Evolutionary conservation across 768 basidiomycete species (phyloP).

Genomic region (Tricholoma hemisulphureum): DNA sequence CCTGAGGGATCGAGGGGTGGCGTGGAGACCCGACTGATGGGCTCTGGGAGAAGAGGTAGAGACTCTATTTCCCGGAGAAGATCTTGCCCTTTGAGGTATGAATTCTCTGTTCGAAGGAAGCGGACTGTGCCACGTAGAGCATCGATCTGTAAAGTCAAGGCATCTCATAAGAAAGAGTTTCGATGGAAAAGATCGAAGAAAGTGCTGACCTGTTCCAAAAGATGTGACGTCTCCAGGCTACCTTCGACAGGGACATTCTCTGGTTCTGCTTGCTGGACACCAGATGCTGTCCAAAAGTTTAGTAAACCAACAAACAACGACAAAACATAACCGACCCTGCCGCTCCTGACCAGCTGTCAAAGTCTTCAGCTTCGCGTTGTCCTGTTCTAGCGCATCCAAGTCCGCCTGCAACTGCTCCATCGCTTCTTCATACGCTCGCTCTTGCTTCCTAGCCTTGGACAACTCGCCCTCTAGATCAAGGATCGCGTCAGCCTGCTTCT

Average conservation of each 20-base stretch:
- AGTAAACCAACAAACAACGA: not conserved
- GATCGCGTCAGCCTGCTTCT: conserved; percentile 86
- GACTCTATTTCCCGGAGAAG: conserved; percentile 78
- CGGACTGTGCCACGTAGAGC: conserved; percentile 88
- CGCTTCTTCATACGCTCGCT: conserved; percentile 87
- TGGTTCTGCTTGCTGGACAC: conserved; percentile 50
- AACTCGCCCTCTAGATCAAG: conserved; percentile 79
- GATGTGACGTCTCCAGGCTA: conserved; percentile 82
- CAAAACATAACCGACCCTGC: conserved; percentile 49
- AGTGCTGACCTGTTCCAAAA: conserved; percentile 75
- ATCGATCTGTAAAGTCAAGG: conserved; percentile 57
- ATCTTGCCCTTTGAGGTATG: conserved; percentile 91
- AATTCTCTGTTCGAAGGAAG: conserved; percentile 91
- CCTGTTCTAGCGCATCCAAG: conserved; percentile 81
- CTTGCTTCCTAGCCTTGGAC: conserved; percentile 80
- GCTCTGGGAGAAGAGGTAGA: conserved; percentile 62
- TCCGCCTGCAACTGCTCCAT: conserved; percentile 92
- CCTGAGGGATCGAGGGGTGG: conserved; percentile 68
- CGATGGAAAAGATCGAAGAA: not conserved
- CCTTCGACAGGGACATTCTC: conserved; percentile 73
- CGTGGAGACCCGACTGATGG: conserved; percentile 49
- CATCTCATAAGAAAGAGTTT: conserved; percentile 6
- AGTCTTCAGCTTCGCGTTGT: conserved; percentile 80
- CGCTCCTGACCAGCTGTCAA: conserved; percentile 64
- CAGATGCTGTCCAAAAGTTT: conserved; percentile 33